Percentiles rank a stretch among this genome's conserved stretches.
Conservation (phyloP, 345 rosid species). For the Populus pruinosa region DNA sequence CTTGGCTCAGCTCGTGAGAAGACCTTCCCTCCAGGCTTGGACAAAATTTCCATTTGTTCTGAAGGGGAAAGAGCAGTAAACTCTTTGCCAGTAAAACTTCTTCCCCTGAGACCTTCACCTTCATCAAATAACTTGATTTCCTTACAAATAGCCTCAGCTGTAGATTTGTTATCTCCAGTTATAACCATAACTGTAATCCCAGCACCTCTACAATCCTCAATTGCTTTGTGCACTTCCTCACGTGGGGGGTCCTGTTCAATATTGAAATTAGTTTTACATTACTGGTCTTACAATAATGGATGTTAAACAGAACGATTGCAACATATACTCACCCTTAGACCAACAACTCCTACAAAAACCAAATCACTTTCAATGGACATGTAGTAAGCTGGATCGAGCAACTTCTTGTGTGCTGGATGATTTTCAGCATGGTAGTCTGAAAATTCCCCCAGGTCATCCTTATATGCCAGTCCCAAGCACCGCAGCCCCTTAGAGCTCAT, state of each 20-base stretch:
- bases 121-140: slow-evolving; percentile 62
- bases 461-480: slow-evolving; percentile 85
- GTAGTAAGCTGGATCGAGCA: slow-evolving; percentile 76
- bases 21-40: slow-evolving; percentile 72
- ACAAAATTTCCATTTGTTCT: slow-evolving; percentile 46
- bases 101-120: slow-evolving; percentile 53
- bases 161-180: slow-evolving; percentile 94
- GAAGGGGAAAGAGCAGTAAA: slow-evolving; percentile 59
- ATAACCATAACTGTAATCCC: slow-evolving; percentile 90
- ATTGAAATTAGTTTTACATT: neutral
- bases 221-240: slow-evolving; percentile 72
- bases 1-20: slow-evolving; percentile 91
- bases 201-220: slow-evolving; percentile 74
- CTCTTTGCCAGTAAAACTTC: slow-evolving; percentile 75
- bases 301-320: neutral
- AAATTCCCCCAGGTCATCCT: slow-evolving; percentile 78
- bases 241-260: slow-evolving; percentile 80
- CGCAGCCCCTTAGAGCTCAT: slow-evolving; percentile 86
- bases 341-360: slow-evolving; percentile 77
- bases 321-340: slow-evolving; percentile 57
- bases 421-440: slow-evolving; percentile 59
- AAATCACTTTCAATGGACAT: slow-evolving; percentile 63
- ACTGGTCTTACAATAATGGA: neutral
- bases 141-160: slow-evolving; percentile 85
- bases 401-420: slow-evolving; percentile 85